Evolutionary conservation across 768 basidiomycete genomes (phyloP).

Genomic region (Boletus vermiculosoides): DNA sequence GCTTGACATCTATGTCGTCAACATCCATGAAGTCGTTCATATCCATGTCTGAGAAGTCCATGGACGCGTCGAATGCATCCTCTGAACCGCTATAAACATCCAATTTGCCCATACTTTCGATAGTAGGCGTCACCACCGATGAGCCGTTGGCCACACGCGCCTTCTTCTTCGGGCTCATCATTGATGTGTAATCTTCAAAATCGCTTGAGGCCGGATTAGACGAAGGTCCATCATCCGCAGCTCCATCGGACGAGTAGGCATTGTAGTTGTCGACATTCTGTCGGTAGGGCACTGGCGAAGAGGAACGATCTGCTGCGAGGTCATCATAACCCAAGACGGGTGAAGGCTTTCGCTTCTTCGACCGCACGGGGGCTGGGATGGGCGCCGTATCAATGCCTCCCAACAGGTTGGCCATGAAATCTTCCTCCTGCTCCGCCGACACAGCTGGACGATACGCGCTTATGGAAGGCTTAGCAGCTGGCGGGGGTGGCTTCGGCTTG

Average conservation of each 20-base stretch:
- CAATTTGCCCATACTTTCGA: constrained; percentile 55
- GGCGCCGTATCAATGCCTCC: constrained; percentile 62
- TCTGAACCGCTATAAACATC: constrained; percentile 55
- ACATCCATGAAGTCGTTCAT: constrained; percentile 58
- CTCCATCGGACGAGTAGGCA: constrained; percentile 38
- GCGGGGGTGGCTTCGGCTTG: constrained; percentile 48
- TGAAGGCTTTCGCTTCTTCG: constrained; percentile 71
- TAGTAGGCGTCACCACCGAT: constrained; percentile 50
- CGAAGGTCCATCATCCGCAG: constrained; percentile 22
- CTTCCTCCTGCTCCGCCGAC: constrained; percentile 77
- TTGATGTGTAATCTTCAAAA: constrained; percentile 47
- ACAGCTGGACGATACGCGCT: constrained; percentile 78
- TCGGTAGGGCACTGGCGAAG: constrained; percentile 42
- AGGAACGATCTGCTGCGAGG: constrained; percentile 26
- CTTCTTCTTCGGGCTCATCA: constrained; percentile 72
- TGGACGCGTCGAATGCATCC: constrained; percentile 48
- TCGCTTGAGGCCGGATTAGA: constrained; percentile 42
- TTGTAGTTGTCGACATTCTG: constrained; percentile 31
- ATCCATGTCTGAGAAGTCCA: constrained; percentile 55
- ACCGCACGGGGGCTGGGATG: constrained; percentile 33
- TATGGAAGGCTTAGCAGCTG: constrained; percentile 56
- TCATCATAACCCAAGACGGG: constrained; percentile 43
- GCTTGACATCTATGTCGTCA: constrained; percentile 51
- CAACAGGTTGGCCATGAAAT: constrained; percentile 84
- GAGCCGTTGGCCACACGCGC: constrained; percentile 42